Evolutionary conservation across 768 basidiomycete species (phyloP).

Genomic region (Boletales sp.): DNA sequence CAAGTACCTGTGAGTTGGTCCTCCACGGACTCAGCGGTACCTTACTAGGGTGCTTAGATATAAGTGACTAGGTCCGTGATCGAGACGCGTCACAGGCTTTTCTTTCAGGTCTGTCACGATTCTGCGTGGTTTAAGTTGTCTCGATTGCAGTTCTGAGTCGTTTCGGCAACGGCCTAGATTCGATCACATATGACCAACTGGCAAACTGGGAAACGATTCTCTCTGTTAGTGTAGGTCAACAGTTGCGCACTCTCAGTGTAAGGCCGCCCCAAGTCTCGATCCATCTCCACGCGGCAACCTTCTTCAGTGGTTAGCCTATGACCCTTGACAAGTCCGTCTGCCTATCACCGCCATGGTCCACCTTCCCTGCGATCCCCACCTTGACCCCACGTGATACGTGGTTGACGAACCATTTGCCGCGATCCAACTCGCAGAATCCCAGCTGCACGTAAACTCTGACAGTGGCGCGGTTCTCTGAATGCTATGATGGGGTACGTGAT

Average conservation of each 20-base stretch:
- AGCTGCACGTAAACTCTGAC: slow-evolving; percentile 29
- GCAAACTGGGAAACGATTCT: slow-evolving; percentile 1
- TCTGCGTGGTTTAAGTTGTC: slow-evolving; percentile 5
- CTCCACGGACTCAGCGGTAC: too few species aligned
- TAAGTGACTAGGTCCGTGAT: slow-evolving; percentile 3
- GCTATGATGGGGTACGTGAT: slow-evolving; percentile 19
- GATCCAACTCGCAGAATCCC: slow-evolving; percentile 7
- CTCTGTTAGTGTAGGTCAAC: neutral
- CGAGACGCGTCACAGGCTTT: slow-evolving; percentile 6
- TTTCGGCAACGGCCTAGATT: slow-evolving; percentile 9
- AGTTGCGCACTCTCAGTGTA: slow-evolving; percentile 3
- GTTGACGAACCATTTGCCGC: slow-evolving; percentile 8
- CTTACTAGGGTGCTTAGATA: neutral
- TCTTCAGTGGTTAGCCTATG: slow-evolving; percentile 12
- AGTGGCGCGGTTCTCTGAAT: slow-evolving; percentile 21
- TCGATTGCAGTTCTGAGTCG: slow-evolving; percentile 10
- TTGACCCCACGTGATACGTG: slow-evolving; percentile 3
- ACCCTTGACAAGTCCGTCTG: slow-evolving; percentile 7
- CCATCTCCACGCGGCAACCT: slow-evolving; percentile 18
- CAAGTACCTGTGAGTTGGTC: neutral
- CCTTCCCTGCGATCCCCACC: slow-evolving; percentile 16
- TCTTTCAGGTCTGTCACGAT: slow-evolving; percentile 8
- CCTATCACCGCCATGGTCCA: slow-evolving; percentile 27
- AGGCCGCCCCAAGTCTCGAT: slow-evolving; percentile 10
- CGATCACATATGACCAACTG: slow-evolving; percentile 10